Evolutionary conservation across 73 alveolate species (phyloP).

Genomic region (Tetrahymena borealis): DNA sequence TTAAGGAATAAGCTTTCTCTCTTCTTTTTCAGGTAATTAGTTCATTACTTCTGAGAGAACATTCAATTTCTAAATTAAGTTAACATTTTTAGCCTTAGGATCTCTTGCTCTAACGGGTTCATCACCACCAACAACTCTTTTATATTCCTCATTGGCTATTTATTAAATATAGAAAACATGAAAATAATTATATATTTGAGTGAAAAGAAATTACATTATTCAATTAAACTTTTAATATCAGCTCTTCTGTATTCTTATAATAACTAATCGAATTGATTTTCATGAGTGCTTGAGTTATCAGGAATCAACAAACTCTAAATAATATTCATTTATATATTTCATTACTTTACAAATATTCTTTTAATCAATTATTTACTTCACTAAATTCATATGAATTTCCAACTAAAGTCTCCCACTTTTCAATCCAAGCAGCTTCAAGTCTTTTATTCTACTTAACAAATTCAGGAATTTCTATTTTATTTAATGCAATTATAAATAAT

Average conservation of each 20-base stretch:
- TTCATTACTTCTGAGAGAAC: slow-evolving; percentile 50
- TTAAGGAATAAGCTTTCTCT: not conserved
- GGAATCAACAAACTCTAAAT: slow-evolving; percentile 57
- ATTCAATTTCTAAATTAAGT: slow-evolving; percentile 40
- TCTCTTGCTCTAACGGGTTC: slow-evolving; percentile 29
- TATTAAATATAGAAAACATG: not conserved
- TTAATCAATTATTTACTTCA: not conserved
- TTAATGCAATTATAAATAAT: not conserved
- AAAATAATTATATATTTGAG: not conserved
- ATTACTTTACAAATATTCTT: not conserved
- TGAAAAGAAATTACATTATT: slow-evolving; percentile 10
- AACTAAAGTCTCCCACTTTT: slow-evolving; percentile 29
- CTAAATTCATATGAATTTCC: slow-evolving; percentile 38
- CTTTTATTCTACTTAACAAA: slow-evolving; percentile 26
- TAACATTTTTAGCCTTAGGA: slow-evolving; percentile 41
- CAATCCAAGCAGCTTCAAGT: slow-evolving; percentile 27
- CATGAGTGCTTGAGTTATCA: slow-evolving; percentile 21
- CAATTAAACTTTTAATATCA: slow-evolving; percentile 35
- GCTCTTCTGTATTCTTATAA: slow-evolving; percentile 46
- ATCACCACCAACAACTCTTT: slow-evolving; percentile 35
- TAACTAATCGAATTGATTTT: slow-evolving; percentile 57
- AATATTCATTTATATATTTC: not conserved
- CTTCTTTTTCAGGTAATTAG: not conserved
- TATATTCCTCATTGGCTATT: slow-evolving; percentile 39
- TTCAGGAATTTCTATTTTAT: slow-evolving; percentile 19